These are phyloP conservation scores for Triticum timopheevii DNA, from an alignment of 176 grass and related monocot genomes.

Conservation along the genomic window DNA sequence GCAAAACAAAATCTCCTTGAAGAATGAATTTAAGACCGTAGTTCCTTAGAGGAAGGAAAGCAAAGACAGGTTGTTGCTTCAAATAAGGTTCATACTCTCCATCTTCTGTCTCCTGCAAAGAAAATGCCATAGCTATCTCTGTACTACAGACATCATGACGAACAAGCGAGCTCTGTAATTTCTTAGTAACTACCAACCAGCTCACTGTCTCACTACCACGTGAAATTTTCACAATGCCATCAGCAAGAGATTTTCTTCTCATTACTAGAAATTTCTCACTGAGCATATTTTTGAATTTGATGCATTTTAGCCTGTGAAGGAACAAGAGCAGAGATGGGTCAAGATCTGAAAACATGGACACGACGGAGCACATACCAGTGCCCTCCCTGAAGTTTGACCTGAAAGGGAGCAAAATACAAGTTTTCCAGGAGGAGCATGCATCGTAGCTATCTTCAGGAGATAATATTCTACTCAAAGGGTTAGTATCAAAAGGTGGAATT, in stretches of 20 bases:
- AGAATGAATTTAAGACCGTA: slow-evolving; percentile 16
- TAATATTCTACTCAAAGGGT: neutral
- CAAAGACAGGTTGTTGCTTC: slow-evolving; percentile 17
- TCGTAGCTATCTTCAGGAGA: neutral
- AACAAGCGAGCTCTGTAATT: neutral
- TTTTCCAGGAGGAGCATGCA: neutral
- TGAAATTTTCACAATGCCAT: slow-evolving; percentile 83
- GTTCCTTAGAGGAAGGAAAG: slow-evolving; percentile 14
- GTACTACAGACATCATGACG: neutral
- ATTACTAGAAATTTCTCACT: slow-evolving; percentile 52
- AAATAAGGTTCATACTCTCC: slow-evolving; percentile 6
- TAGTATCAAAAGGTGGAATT: slow-evolving; percentile 7
- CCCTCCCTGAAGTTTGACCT: neutral
- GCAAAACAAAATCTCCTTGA: slow-evolving; percentile 16
- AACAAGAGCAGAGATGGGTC: slow-evolving; percentile 13
- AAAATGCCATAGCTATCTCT: slow-evolving; percentile 16
- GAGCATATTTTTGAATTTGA: slow-evolving; percentile 74
- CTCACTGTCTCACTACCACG: slow-evolving; percentile 70
- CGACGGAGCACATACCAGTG: neutral
- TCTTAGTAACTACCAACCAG: slow-evolving; percentile 72
- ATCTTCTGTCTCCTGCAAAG: neutral
- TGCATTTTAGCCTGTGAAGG: slow-evolving; percentile 38
- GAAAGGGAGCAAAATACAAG: slow-evolving; percentile 12
- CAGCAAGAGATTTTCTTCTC: slow-evolving; percentile 60
- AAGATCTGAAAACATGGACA: slow-evolving; percentile 17